Evolutionary conservation across 352 stramenopile genomes (phyloP), one percentile per base, ranked within the genome.

Genomic region (Globisporangium recalcitrans): DNA sequence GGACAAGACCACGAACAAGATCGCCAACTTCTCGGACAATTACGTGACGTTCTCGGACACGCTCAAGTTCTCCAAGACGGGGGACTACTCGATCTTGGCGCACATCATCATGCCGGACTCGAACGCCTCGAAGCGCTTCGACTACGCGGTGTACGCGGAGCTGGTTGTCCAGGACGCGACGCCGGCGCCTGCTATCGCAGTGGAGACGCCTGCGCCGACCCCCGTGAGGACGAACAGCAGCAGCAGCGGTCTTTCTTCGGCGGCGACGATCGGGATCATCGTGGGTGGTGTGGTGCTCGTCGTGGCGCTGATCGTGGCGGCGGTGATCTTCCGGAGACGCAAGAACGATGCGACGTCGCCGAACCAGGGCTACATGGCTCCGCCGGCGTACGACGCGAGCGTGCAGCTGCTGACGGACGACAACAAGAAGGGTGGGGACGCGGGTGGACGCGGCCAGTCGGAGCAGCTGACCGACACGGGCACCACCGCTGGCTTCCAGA

Each of bases 1-100:
- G 51, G 69, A 84, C 73, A 85, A 85, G 61, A 87, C 77, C 4
- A 57, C 66, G 13, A 87, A 85, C 58, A 55, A 76, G 52, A 72
- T 87, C 36, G 75, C 73, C 29, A 87, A 87, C 63, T 65, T 87
- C 27, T 83, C 77, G 47, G 73, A 82, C 69, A 82, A 83, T 29
- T 47, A 47, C 13, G 71, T 72, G 34, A 60, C 60, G 46, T 85
- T 82, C 27, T 24, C 58, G 34, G 73, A 76, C 59, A 55, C 59
- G 2, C 60, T 84, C 42, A 64, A 69, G 55, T 86, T 84, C 52
- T 55, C 64, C 24, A 67, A 44, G 7, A 55, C 62, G 9, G 77
- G 77, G 9, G 40, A 65, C 24, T 83, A 72, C 56, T 85, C 75
- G 24, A 64, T 87, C 38, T 64, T 87, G n/a, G 77, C 77, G 14